Evolutionary conservation across 495 filamentous ascomycete genomes (phyloP).

Genomic region (Aspergillus sclerotiicarbonarius): DNA sequence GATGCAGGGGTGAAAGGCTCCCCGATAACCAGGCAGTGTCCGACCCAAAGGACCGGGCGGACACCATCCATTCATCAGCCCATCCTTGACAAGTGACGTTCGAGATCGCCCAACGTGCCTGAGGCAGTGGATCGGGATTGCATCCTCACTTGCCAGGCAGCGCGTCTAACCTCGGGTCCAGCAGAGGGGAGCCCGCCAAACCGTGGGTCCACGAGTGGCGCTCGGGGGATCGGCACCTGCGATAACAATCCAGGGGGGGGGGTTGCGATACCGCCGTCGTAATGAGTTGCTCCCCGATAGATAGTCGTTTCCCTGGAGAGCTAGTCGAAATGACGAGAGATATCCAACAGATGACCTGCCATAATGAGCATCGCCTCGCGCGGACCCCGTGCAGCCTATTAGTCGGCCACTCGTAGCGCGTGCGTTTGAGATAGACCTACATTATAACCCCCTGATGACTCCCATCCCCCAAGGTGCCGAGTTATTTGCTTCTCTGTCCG

Average conservation of each 20-base stretch:
- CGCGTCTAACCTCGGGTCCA: constrained; percentile 2
- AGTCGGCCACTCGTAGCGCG: neutral
- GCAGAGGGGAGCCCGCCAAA: constrained; percentile 8
- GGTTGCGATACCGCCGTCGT: neutral
- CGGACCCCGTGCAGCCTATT: constrained; percentile 19
- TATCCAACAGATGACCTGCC: constrained; percentile 20
- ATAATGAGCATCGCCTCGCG: constrained; percentile 26
- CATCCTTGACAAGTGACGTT: constrained; percentile 15
- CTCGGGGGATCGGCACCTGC: constrained; percentile 5
- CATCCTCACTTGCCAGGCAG: neutral
- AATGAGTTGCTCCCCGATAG: constrained; percentile 10
- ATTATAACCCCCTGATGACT: neutral
- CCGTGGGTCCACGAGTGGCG: constrained; percentile 3
- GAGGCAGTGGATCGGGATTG: constrained; percentile 15
- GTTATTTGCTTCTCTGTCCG: too few species aligned
- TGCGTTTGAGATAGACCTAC: neutral
- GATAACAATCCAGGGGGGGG: constrained; percentile 9
- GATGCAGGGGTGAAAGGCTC: neutral
- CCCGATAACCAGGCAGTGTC: neutral
- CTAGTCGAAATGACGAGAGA: neutral
- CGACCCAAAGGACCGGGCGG: neutral
- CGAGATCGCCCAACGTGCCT: constrained; percentile 18
- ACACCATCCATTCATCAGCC: constrained; percentile 1
- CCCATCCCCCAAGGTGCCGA: neutral
- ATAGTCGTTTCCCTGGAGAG: constrained; percentile 4